Evolutionary conservation across 2,329 filamentous ascomycete species (phyloP).

Genomic region (Aspergillus niger): DNA sequence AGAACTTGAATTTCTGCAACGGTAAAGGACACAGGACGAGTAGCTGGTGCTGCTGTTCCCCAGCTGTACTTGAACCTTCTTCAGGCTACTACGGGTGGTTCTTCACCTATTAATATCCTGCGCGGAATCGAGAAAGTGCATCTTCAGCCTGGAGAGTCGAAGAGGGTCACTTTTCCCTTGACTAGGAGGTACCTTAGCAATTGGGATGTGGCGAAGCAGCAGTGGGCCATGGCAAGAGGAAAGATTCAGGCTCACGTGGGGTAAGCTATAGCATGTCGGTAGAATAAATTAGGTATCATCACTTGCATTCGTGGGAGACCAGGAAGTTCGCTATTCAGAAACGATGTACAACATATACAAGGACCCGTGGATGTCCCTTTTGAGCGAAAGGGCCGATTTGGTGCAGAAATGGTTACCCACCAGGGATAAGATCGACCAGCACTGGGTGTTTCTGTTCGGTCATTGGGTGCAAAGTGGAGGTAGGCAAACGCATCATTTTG

Average conservation of each 20-base stretch:
- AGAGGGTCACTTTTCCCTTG: background rate
- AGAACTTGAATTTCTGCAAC: background rate
- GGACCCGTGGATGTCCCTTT: too few relatives aligned
- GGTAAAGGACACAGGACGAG: constrained; percentile 46
- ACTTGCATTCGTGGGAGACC: too few relatives aligned
- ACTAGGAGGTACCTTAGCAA: background rate
- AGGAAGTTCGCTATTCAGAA: too few relatives aligned
- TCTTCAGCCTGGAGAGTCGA: constrained; percentile 38
- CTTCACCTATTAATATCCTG: constrained; percentile 37
- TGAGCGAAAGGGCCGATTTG: too few relatives aligned
- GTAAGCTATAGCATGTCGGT: background rate
- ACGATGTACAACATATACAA: too few relatives aligned
- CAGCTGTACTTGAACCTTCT: constrained; percentile 59
- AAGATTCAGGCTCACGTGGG: background rate
- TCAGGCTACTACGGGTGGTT: constrained; percentile 11
- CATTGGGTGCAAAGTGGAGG: too few relatives aligned
- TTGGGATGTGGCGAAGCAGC: background rate
- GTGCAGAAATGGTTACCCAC: too few relatives aligned
- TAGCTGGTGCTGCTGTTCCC: constrained; percentile 53
- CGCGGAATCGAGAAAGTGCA: constrained; percentile 56
- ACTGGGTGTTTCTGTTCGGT: too few relatives aligned
- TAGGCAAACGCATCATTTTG: too few relatives aligned
- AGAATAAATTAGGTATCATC: too few relatives aligned
- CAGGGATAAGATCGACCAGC: too few relatives aligned
- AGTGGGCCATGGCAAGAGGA: background rate